A percentile compares a stretch with the other conserved stretches of the same genome.
Evolutionary conservation across 495 filamentous ascomycete species (phyloP).

Genomic region (Hypomontagnella monticulosa): DNA sequence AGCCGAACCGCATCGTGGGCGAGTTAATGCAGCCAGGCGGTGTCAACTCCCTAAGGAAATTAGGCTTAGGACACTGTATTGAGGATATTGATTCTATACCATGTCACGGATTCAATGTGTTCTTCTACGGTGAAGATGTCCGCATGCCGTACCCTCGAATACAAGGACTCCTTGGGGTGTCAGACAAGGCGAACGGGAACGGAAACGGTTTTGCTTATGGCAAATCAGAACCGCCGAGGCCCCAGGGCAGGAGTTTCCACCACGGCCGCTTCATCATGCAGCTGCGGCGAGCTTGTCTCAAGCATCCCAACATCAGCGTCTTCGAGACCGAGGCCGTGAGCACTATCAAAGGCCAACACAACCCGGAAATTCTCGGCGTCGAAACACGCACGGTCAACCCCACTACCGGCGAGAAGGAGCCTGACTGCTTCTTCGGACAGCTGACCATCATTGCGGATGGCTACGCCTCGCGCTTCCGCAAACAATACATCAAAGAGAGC

Average conservation of each 20-base stretch:
- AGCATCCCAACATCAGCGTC: slow-evolving; percentile 74
- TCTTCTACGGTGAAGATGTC: slow-evolving; percentile 83
- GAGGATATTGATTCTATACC: slow-evolving; percentile 88
- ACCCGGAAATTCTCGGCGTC: slow-evolving; percentile 76
- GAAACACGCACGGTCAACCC: slow-evolving; percentile 68
- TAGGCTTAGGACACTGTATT: slow-evolving; percentile 83
- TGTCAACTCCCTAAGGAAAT: slow-evolving; percentile 77
- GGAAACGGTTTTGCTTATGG: slow-evolving; percentile 7
- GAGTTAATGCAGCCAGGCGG: slow-evolving; percentile 95
- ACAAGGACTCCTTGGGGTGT: slow-evolving; percentile 24
- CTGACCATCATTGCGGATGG: slow-evolving; percentile 93
- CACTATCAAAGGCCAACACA: slow-evolving; percentile 67
- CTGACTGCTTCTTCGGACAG: slow-evolving; percentile 80
- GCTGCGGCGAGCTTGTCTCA: slow-evolving; percentile 71
- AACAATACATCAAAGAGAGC: slow-evolving; percentile 72
- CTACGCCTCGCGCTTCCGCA: slow-evolving; percentile 92
- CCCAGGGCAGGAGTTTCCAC: slow-evolving; percentile 79
- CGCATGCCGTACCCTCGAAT: slow-evolving; percentile 76
- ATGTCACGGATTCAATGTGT: slow-evolving; percentile 85
- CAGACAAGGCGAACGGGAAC: slow-evolving; percentile 44
- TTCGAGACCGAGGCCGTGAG: slow-evolving; percentile 76
- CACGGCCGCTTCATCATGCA: slow-evolving; percentile 85
- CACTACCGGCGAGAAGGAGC: slow-evolving; percentile 64
- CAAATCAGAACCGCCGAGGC: slow-evolving; percentile 48
- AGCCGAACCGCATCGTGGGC: slow-evolving; percentile 96